Evolutionary conservation across 768 basidiomycete species (phyloP).

Genomic region (Suillus decipiens): DNA sequence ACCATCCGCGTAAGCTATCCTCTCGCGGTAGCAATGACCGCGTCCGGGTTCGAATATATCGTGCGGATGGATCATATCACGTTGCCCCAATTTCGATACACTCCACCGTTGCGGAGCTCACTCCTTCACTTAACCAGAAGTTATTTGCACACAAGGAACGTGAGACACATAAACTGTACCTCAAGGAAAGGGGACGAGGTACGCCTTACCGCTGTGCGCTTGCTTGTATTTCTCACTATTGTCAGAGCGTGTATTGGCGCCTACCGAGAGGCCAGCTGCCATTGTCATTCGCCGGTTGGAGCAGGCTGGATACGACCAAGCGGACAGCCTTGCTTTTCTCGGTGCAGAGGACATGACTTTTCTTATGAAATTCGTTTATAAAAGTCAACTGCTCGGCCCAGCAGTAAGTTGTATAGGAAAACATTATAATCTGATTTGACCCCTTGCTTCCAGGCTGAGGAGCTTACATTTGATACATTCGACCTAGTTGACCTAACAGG

Average conservation of each 20-base stretch:
- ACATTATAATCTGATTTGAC: conserved; percentile 2
- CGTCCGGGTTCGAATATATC: conserved; percentile 76
- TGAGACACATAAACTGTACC: conserved; percentile 68
- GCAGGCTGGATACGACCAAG: conserved; percentile 85
- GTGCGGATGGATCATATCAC: conserved; percentile 70
- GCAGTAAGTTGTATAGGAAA: conserved; percentile 44
- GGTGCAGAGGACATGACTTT: conserved; percentile 81
- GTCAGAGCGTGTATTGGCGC: conserved; percentile 80
- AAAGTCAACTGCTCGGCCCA: conserved; percentile 67
- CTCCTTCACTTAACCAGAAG: conserved; percentile 60
- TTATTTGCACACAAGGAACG: conserved; percentile 49
- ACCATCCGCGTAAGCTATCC: conserved; percentile 19
- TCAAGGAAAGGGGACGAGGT: conserved; percentile 80
- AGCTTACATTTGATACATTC: conserved; percentile 67
- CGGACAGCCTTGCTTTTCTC: conserved; percentile 77
- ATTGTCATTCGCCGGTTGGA: conserved; percentile 82
- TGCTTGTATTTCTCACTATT: conserved; percentile 4
- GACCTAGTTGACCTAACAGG: conserved; percentile 82
- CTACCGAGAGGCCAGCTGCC: conserved; percentile 79
- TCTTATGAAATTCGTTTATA: conserved; percentile 88
- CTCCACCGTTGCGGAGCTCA: conserved; percentile 70
- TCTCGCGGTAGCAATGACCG: conserved; percentile 23
- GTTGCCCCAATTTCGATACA: conserved; percentile 62
- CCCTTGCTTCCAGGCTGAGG: conserved; percentile 58
- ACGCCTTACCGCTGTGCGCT: conserved; percentile 20